Percentiles rank a stretch among this genome's conserved stretches.
Evolutionary conservation across 805 yeast genomes (phyloP).

Genomic region (Pichia eremophila): DNA sequence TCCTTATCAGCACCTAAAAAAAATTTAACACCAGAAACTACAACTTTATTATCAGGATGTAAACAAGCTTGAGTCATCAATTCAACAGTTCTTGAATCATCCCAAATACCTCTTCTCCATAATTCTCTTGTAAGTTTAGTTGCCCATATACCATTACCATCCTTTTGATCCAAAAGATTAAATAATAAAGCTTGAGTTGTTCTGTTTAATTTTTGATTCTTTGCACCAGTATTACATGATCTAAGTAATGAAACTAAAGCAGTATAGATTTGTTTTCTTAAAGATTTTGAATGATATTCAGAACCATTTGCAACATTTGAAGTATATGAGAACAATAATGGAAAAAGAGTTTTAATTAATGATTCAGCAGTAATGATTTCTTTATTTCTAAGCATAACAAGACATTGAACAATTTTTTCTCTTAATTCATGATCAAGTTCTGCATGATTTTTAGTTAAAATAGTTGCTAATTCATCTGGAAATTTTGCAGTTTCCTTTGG

Average conservation of each 20-base stretch:
- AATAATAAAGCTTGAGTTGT: conserved; percentile 89
- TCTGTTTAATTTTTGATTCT: conserved; percentile 80
- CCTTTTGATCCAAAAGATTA: conserved; percentile 73
- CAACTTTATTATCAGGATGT: conserved; percentile 79
- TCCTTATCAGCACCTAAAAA: conserved; percentile 94
- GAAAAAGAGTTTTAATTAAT: conserved; percentile 80
- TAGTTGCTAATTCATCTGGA: conserved; percentile 67
- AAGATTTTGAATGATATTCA: conserved; percentile 65
- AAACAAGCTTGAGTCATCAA: conserved; percentile 93
- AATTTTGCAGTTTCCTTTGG: conserved; percentile 81
- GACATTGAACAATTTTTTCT: conserved; percentile 83
- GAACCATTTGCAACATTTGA: conserved; percentile 35
- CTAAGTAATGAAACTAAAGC: conserved; percentile 73
- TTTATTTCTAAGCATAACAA: conserved; percentile 86
- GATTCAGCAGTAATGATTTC: conserved; percentile 69
- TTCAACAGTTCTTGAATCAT: conserved; percentile 93
- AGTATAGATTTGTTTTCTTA: conserved; percentile 74
- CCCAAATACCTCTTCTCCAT: conserved; percentile 99
- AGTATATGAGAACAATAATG: conserved; percentile 64
- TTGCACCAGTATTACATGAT: conserved; percentile 77
- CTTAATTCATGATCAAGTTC: conserved; percentile 76
- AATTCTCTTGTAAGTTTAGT: conserved; percentile 88
- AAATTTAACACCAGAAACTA: conserved; percentile 81
- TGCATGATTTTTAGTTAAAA: conserved; percentile 68
- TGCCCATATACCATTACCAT: conserved; percentile 84